A percentile compares a stretch with the other conserved stretches of the same genome.
Conservation (phyloP, 2,329 filamentous ascomycete species). For the Fusarium staphyleae region DNA sequence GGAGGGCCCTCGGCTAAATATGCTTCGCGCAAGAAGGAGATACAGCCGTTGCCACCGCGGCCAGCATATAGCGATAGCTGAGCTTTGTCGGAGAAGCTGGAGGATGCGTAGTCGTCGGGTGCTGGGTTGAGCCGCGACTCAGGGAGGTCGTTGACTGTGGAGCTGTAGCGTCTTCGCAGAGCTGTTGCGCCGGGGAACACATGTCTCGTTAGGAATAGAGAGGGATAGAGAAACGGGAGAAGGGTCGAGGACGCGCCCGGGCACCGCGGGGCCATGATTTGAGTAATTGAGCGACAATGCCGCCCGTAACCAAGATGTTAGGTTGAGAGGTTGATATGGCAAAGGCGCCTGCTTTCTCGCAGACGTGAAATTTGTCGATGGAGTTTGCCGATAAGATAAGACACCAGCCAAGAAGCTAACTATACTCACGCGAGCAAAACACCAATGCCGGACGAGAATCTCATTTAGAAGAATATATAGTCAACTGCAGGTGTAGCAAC, state of each 20-base stretch:
- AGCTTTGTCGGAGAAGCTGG: slow-evolving; percentile 88
- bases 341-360: slow-evolving; percentile 9
- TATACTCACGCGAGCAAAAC: background rate
- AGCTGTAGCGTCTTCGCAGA: slow-evolving; percentile 37
- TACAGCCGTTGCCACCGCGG: slow-evolving; percentile 86
- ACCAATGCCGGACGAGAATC: background rate
- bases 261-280: slow-evolving; percentile 42
- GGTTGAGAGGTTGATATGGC: slow-evolving; percentile 8
- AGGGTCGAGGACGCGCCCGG: slow-evolving; percentile 36
- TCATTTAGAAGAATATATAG: background rate
- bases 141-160: slow-evolving; percentile 49
- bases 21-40: slow-evolving; percentile 92
- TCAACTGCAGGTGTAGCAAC: no score
- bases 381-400: slow-evolving; percentile 35
- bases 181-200: slow-evolving; percentile 11
- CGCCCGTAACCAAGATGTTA: background rate
- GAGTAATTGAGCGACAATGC: slow-evolving; percentile 8
- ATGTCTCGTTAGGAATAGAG: slow-evolving; percentile 45
- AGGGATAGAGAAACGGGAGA: slow-evolving; percentile 58
- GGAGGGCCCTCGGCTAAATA: slow-evolving; percentile 88
- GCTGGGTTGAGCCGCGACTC: slow-evolving; percentile 76
- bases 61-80: slow-evolving; percentile 80
- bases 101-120: slow-evolving; percentile 82
- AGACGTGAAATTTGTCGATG: slow-evolving; percentile 21
- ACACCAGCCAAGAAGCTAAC: slow-evolving; percentile 8